Base-by-base conservation (phyloP, 768 basidiomycete species). In the Pleurotus salmoneostramineus region DNA sequence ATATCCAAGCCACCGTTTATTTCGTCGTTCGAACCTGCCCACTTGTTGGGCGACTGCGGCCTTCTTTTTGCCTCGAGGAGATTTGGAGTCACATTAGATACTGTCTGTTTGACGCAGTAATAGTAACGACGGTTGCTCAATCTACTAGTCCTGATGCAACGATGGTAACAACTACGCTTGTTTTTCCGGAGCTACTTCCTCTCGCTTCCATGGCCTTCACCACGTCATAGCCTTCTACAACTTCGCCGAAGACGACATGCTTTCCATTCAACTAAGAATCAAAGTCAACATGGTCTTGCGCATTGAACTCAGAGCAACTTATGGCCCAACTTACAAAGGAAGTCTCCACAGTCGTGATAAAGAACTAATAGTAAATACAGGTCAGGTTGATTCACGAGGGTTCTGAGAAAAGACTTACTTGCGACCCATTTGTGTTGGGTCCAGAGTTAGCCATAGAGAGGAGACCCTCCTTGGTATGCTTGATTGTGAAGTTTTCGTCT, bases 371-470 rank as follows among this genome's bases (percentile, higher is more conserved):
- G 21, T 27, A 27, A 27, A 27, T 27, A 51, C 5, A 32, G 5
- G 17, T 51, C 11, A 21, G 10, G n/a, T 43, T 34, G 56, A 44
- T 1, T n/a, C 6, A 21, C 32, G 52, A 35, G 47, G 11, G 15
- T 34, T 7, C 21, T 27, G 21, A 14, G 21, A 2, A 10, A 11
- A 21, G 1, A 62, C 74, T 55, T 54, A 85, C 82, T 70, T 91
- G 91, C 10, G 89, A 92, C 34, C 92, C 89, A 58, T 91, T 91
- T 40, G 89, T 91, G 73, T 89, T 82, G 1, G 76, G 76, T 50
- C 93, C 93, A 36, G 93, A 91, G 64, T 91, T 97, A 42, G 95
- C 95, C 85, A 89, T 89, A 34, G 86, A 89, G 43, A 90, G 79
- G 33, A 88, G 69, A 45, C 82, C 82, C n/a, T 77, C 80, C 61